Evolutionary conservation across 2,329 filamentous ascomycete genomes (phyloP).

Genomic region (Aureobasidium namibiae): DNA sequence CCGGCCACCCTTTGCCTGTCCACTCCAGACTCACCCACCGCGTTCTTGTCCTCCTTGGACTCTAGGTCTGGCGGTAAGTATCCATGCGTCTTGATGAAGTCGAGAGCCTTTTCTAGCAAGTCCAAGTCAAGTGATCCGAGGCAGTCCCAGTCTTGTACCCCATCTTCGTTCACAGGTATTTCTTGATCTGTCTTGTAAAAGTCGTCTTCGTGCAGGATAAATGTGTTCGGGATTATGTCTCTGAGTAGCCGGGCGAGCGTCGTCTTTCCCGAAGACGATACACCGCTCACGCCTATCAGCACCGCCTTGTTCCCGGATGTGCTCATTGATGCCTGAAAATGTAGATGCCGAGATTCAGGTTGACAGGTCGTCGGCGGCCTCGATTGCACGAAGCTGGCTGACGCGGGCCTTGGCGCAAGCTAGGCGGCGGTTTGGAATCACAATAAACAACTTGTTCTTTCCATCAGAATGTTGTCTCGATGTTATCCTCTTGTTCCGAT

Average conservation of each 20-base stretch:
- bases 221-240: constrained; percentile 63
- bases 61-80: constrained; percentile 45
- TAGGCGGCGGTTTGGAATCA: constrained; percentile 11
- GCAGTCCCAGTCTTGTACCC: constrained; percentile 86
- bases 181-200: constrained; percentile 79
- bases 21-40: constrained; percentile 36
- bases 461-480: not conserved
- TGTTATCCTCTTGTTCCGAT: not conserved
- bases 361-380: not conserved
- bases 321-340: constrained; percentile 10
- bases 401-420: constrained; percentile 10
- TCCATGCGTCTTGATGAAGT: constrained; percentile 62
- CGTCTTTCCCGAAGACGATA: constrained; percentile 90
- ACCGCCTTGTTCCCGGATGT: constrained; percentile 34
- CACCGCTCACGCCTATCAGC: constrained; percentile 76
- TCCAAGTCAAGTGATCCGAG: constrained; percentile 66
- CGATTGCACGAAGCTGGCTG: not conserved
- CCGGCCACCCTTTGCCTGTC: constrained; percentile 22
- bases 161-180: constrained; percentile 42
- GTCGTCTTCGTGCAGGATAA: constrained; percentile 91
- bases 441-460: constrained; percentile 6
- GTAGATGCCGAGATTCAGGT: not conserved
- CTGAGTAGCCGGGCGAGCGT: constrained; percentile 80
- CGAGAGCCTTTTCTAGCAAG: constrained; percentile 57
- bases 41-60: constrained; percentile 53